Evolutionary conservation across 2,329 filamentous ascomycete species (phyloP).

Genomic region (Metarhizium sp.): DNA sequence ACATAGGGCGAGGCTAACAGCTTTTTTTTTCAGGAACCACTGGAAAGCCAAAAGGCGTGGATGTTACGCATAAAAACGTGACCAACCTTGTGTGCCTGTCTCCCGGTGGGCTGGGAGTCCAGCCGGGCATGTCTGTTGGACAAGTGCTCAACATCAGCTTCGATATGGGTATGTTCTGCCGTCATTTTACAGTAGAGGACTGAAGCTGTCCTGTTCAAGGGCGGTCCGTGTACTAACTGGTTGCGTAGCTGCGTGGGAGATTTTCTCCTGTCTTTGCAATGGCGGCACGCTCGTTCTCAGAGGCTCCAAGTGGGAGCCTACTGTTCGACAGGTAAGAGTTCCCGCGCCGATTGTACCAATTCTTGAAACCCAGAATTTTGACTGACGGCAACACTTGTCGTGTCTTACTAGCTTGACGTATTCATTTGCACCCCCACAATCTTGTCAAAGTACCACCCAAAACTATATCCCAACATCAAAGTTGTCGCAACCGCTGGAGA

Average conservation of each 20-base stretch:
- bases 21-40: constrained; percentile 32
- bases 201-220: constrained; percentile 5
- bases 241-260: constrained; percentile 47
- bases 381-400: background rate
- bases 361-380: background rate
- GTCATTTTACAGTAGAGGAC: background rate
- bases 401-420: constrained; percentile 34
- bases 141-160: constrained; percentile 50
- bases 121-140: constrained; percentile 39
- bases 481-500: constrained; percentile 47
- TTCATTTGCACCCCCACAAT: constrained; percentile 48
- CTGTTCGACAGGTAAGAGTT: constrained; percentile 31
- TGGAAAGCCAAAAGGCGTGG: constrained; percentile 48
- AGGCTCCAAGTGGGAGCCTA: constrained; percentile 37
- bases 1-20: background rate
- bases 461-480: constrained; percentile 40
- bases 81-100: constrained; percentile 41
- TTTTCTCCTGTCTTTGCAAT: constrained; percentile 47
- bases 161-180: constrained; percentile 44
- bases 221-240: constrained; percentile 6
- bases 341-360: background rate
- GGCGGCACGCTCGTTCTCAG: constrained; percentile 46
- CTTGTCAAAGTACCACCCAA: constrained; percentile 37
- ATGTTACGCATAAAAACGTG: constrained; percentile 46
- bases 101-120: constrained; percentile 42